Evolutionary conservation across 2,329 filamentous ascomycete genomes (phyloP).

Genomic region (Tolypocladium tundrense): DNA sequence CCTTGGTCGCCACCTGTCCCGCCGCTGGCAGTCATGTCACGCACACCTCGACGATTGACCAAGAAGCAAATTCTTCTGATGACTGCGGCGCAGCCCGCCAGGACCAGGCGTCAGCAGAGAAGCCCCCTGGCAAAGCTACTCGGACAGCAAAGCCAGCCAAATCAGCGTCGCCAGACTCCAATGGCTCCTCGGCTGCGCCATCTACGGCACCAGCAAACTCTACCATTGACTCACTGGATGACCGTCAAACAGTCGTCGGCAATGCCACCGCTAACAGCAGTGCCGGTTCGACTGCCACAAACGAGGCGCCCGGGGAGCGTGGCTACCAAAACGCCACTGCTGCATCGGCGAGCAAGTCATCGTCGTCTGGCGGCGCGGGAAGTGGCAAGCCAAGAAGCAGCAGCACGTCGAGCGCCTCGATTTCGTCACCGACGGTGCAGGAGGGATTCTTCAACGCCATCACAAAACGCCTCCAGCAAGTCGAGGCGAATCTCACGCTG

Average conservation of each 20-base stretch:
- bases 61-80: background rate
- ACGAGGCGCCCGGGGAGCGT: conserved; percentile 2
- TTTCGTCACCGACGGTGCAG: conserved; percentile 68
- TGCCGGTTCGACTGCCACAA: background rate
- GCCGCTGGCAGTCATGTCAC: background rate
- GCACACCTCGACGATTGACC: background rate
- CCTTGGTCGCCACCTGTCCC: background rate
- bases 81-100: background rate
- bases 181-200: background rate
- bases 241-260: background rate
- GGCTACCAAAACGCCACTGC: background rate
- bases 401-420: conserved; percentile 14
- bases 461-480: conserved; percentile 80
- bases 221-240: background rate
- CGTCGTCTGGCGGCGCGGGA: conserved; percentile 5
- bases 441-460: conserved; percentile 98
- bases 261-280: background rate
- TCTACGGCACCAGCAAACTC: conserved; percentile 1
- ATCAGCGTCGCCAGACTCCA: background rate
- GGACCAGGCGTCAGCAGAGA: background rate
- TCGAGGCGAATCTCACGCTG: conserved; percentile 86
- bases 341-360: background rate
- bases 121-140: background rate
- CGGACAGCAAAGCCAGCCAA: background rate
- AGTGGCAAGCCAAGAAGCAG: conserved; percentile 17